Base-by-base conservation (phyloP, 2,329 filamentous ascomycete species). In the Venturia asperata region DNA sequence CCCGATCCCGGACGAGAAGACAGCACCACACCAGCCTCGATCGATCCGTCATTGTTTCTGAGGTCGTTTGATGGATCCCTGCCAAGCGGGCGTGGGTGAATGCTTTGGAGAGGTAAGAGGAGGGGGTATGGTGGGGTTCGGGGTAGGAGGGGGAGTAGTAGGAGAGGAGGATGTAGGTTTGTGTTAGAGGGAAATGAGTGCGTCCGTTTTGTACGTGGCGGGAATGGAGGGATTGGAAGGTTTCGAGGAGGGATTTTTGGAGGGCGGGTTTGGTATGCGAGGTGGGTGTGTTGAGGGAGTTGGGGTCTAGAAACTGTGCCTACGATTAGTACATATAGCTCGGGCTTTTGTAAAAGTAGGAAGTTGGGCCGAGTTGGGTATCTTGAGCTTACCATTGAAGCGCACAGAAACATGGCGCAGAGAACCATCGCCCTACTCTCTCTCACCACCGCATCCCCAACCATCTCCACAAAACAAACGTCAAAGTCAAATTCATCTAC, bases 401-500 rank as follows among this genome's bases (percentile, higher is more conserved):
- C 52, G 21, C 56, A 61, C 27, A 65, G 24, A 15, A 65, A 27
- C 56, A 65, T 65, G 30, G 52, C 34, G 34, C 55, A 41, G 15
- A 65, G 64, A 2, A 65, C 64, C 21, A 21, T 64, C 7, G 64
- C 64, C 41, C 64, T 58, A 52, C 64, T 62, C 21, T 62, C 10
- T 3, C 64, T 56, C 9, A 65, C 17, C 7, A 27, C 13, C 27
- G 37, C 64, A 45, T 62, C 56, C 5, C 62, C 64, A n/a, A 61
- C 39, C 15, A 5, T 19, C 11, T 47, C 17, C n/a, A 21, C 30
- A 42, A 65, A 65, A 15, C 30, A 0, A 3, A 42, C 41, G 27
- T 65, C 64, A 4, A 65, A 65, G 27, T 65, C 64, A 19, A 61
- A 65, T 21, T 65, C 64, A 17, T 65, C 64, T 3, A 65, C 39